Base-by-base conservation (phyloP, 805 yeast genomes). In the Metschnikowia gelsemii region DNA sequence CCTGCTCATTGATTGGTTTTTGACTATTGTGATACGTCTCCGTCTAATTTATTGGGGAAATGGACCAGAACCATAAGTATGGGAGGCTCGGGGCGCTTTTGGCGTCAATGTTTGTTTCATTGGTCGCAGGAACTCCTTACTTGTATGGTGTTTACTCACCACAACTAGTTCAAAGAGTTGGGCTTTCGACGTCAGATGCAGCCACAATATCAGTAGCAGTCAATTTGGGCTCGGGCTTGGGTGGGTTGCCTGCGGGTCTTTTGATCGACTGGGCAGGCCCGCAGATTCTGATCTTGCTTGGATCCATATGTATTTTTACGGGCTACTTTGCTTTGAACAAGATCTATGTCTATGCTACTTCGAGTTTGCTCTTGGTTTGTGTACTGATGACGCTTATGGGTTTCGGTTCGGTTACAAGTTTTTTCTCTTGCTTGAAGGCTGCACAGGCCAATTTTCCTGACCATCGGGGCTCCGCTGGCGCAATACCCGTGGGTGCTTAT, bases 111-210 rank as follows among this genome's bases (percentile, higher is more conserved):
- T 54, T 82, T 13, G 80, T 80, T 7, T 75, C 86, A 0, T 53
- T 84, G 34, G 88, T 84, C 0, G 74, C 87, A 3, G 91, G 93
- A 2, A 84, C 89, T 2, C 85, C 87, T 0, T 85, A 85, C 52
- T 64, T 83, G 11, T 85, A 79, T 57, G 86, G 90, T 0, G 77
- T 79, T n/a, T 85, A 79, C 56, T 80, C 88, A 1, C 90, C 91
- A 2, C 89, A 84, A 56, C 63, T 85, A 47, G 72, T 82, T 20
- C 63, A 68, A 19, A 64, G 72, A 50, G 77, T 84, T 18, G 73
- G 78, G 0, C 67, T 84, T 20, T 73, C 82, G 0, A 74, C 84
- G 0, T 66, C 78, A 0, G 78, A 78, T 47, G 77, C 88, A 6
- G 85, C 89, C 2, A 72, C 76, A 11, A 67, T 85, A 4, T 79